Evolutionary conservation across 768 basidiomycete species (phyloP), one percentile per base, ranked within the genome.

Genomic region (Lyophyllum semitale): DNA sequence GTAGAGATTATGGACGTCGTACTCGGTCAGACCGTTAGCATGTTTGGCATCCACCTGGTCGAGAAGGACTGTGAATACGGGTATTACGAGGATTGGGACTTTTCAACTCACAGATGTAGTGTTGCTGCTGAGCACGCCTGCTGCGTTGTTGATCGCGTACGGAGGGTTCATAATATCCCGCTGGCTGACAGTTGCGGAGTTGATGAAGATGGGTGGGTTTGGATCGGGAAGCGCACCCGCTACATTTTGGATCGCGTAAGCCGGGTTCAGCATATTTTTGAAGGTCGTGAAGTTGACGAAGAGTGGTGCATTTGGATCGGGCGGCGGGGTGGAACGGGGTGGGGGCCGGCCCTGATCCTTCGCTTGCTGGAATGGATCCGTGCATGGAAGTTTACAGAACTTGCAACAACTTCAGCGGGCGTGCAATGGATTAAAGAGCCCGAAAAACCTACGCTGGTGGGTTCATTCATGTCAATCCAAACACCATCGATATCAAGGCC

Each of bases 401-500:
- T n/a, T 87, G 53, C 46, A 11, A 29, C 29, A 20, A 35, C 6
- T 26, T 56, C 20, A 26, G 35, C 5, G 37, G 8, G 17, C 44
- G 29, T 15, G 27, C 8, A 9, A 13, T 29, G 15, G 8, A 25
- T 7, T 23, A 22, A 11, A 25, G 22, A 32, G 40, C 32, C 38
- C 18, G 15, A 17, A 22, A 30, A 23, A 64, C 80, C 23, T 59
- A 88, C 87, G 55, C 78, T 88, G 3, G 85, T 67, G 6, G 88
- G 87, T 56, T 89, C 87, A 64, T 89, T 88, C 87, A 87, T 87
- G 59, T 87, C 85, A 23, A 88, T 87, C 89, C 88, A 89, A 17
- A 79, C 79, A 11, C 87, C 87, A 57, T 88, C 85, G 27, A 88
- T 87, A 53, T 88, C 83, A 8, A 89, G 57, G 1, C 85, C 85